A percentile compares a stretch with the other conserved stretches of the same genome.
These are phyloP conservation scores for Sclerotinia sclerotiorum DNA, from an alignment of 2,329 filamentous ascomycete species.

Conservation along the genomic window DNA sequence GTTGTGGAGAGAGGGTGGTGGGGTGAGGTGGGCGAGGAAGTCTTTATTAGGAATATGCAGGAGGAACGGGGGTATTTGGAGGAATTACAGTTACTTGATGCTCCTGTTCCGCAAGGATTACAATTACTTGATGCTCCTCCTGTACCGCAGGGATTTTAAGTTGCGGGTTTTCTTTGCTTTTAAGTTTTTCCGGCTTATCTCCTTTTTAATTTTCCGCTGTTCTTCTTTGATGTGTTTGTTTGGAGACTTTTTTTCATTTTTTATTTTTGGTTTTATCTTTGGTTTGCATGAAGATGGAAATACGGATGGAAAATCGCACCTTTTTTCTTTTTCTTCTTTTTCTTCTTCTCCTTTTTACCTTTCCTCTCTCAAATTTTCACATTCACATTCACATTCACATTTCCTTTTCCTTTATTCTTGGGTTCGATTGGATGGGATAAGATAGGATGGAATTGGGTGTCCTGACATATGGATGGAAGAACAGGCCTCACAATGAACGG, in stretches of 20 bases:
- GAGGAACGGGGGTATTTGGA: constrained; percentile 40
- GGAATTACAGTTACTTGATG: constrained; percentile 35
- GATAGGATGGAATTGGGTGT: neutral
- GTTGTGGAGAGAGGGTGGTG: constrained; percentile 37
- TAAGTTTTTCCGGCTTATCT: neutral
- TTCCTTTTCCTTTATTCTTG: neutral
- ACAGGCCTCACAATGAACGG: neutral
- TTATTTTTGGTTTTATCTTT: neutral
- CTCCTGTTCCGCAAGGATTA: constrained; percentile 21
- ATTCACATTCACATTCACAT: neutral
- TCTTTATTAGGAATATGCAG: constrained; percentile 38
- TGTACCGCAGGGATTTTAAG: constrained; percentile 4
- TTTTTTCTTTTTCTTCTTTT: no score
- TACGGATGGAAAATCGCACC: no score
- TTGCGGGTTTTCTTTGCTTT: neutral
- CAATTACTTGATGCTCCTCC: constrained; percentile 30
- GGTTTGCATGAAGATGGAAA: no score
- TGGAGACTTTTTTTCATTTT: neutral
- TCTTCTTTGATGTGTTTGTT: neutral
- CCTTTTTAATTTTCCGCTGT: neutral
- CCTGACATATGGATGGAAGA: neutral
- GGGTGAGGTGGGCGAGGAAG: constrained; percentile 36
- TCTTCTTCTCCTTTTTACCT: no score
- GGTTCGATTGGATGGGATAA: neutral
- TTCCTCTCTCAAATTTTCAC: neutral